These are phyloP conservation scores for Penicillium sp. DNA, from an alignment of 2,329 filamentous ascomycete genomes.

Conservation along the genomic window DNA sequence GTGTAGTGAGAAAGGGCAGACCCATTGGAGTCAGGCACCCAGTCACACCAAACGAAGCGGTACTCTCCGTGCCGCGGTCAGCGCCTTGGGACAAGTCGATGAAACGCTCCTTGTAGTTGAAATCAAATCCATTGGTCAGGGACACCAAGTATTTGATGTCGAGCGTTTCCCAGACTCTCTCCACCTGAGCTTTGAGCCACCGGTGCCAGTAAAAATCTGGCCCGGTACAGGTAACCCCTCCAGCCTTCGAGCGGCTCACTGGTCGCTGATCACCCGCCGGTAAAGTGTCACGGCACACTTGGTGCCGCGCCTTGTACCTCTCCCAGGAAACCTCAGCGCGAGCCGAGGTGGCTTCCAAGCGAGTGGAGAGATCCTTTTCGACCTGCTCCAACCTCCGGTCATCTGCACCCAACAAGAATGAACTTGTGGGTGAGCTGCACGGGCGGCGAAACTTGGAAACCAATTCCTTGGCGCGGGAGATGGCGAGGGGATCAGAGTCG, in stretches of 20 bases:
- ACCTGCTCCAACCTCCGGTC: constrained; percentile 56
- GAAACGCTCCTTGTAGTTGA: constrained; percentile 55
- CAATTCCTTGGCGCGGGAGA: constrained; percentile 36
- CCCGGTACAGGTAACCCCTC: constrained; percentile 49
- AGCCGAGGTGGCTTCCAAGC: constrained; percentile 17
- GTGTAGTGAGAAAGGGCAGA: constrained; percentile 60
- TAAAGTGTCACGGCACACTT: constrained; percentile 52
- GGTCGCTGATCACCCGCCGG: constrained; percentile 57
- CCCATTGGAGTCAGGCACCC: constrained; percentile 70
- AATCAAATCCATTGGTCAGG: constrained; percentile 54
- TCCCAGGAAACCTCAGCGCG: constrained; percentile 32
- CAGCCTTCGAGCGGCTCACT: constrained; percentile 60
- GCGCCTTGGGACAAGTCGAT: constrained; percentile 74
- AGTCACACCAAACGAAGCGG: constrained; percentile 55
- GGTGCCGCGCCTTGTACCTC: constrained; percentile 61
- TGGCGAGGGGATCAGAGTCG: constrained; percentile 16
- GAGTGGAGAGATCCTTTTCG: constrained; percentile 48
- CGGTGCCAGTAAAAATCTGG: constrained; percentile 57
- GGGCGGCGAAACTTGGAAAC: constrained; percentile 54
- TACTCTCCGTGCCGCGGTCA: constrained; percentile 55
- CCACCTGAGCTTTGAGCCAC: constrained; percentile 54
- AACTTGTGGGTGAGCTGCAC: constrained; percentile 63
- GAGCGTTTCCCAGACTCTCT: constrained; percentile 65
- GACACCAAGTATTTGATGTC: constrained; percentile 62
- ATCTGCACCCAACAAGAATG: constrained; percentile 60